Evolutionary conservation across 2,329 filamentous ascomycete species (phyloP).

Genomic region (Pestalotiopsis sp.): DNA sequence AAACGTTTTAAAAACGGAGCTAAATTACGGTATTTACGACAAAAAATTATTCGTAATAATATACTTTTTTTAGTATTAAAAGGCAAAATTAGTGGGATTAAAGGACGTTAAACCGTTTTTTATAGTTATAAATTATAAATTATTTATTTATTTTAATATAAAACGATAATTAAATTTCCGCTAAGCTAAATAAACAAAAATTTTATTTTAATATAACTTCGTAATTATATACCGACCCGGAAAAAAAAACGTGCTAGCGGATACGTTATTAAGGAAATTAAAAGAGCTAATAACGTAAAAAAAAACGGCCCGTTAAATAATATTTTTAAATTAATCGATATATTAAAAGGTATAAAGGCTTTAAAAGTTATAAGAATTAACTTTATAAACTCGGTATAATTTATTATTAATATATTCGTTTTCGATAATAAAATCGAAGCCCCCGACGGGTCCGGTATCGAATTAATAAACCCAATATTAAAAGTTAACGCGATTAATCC

Average conservation of each 20-base stretch:
- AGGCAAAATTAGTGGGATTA: neutral
- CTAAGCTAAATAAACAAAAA: neutral
- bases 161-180: neutral
- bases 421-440: neutral
- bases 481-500: neutral
- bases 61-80: neutral
- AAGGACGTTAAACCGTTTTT: neutral
- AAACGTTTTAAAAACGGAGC: neutral
- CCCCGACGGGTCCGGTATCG: too few relatives aligned
- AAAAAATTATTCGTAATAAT: neutral
- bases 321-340: neutral
- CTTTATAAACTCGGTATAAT: neutral
- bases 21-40: neutral
- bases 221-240: neutral
- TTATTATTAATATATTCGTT: neutral
- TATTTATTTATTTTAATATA: neutral
- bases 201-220: neutral
- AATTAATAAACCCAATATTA: neutral
- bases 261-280: neutral
- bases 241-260: neutral
- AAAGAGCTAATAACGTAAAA: neutral
- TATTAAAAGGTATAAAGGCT: neutral
- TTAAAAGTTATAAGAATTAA: neutral
- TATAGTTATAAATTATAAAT: neutral
- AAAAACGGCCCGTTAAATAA: neutral